These are phyloP conservation scores for Ampelomyces quisqualis DNA, from an alignment of 2,329 filamentous ascomycete species.

Conservation along the genomic window DNA sequence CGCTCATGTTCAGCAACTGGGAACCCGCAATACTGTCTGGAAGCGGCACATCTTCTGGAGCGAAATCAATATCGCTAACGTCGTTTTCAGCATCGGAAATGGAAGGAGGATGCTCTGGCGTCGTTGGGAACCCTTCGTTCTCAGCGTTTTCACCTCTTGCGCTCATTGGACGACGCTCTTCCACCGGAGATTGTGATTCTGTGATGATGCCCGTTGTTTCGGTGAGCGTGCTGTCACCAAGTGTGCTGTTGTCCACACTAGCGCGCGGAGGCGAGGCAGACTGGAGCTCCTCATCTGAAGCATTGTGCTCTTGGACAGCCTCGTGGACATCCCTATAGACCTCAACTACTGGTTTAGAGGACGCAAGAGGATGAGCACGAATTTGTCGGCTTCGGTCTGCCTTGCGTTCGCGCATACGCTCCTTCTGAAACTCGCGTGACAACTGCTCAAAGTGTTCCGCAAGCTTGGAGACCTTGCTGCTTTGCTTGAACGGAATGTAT, in stretches of 20 bases:
- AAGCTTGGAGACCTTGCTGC: slow-evolving; percentile 78
- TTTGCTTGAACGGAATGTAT: slow-evolving; percentile 70
- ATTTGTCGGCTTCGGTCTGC: slow-evolving; percentile 75
- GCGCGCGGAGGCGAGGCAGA: slow-evolving; percentile 30
- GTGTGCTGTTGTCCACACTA: slow-evolving; percentile 42
- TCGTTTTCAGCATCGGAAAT: slow-evolving; percentile 50
- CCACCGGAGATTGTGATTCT: slow-evolving; percentile 38
- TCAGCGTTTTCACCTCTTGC: slow-evolving; percentile 22
- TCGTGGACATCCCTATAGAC: slow-evolving; percentile 93
- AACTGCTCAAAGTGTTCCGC: slow-evolving; percentile 96
- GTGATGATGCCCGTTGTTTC: slow-evolving; percentile 38
- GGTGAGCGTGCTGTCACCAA: slow-evolving; percentile 39
- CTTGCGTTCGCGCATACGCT: slow-evolving; percentile 81
- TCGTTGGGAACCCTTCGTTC: slow-evolving; percentile 28
- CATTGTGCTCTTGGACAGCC: slow-evolving; percentile 78
- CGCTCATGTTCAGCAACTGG: slow-evolving; percentile 53
- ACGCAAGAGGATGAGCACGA: slow-evolving; percentile 82
- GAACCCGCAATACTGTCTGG: slow-evolving; percentile 62
- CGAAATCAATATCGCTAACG: slow-evolving; percentile 70
- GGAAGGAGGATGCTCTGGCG: slow-evolving; percentile 48
- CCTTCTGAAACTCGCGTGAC: slow-evolving; percentile 93
- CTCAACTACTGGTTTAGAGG: slow-evolving; percentile 93
- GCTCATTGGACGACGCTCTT: slow-evolving; percentile 27
- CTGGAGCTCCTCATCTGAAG: slow-evolving; percentile 62
- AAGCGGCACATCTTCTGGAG: slow-evolving; percentile 66